Conservation (phyloP, 2,329 filamentous ascomycete genomes). For the Cytospora leucostoma region DNA sequence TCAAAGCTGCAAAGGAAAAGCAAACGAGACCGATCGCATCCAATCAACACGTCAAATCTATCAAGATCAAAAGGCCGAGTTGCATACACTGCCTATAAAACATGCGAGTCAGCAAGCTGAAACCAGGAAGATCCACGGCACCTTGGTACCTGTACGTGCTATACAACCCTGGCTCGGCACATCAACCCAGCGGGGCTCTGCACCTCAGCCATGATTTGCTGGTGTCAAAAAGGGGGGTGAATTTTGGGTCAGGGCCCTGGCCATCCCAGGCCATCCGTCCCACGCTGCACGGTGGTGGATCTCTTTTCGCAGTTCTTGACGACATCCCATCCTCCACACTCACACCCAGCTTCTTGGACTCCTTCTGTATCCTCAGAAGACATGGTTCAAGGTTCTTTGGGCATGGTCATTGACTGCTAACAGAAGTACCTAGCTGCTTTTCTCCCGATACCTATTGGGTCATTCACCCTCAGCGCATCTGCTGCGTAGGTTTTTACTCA, state of each 20-base stretch:
- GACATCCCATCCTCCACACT: conserved; percentile 37
- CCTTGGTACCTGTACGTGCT: conserved; percentile 18
- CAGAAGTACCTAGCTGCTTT: conserved; percentile 30
- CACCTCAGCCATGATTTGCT: conserved; percentile 22
- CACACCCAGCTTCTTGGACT: conserved; percentile 27
- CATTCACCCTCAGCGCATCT: conserved; percentile 26
- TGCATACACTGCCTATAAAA: conserved; percentile 21
- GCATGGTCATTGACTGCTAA: conserved; percentile 31
- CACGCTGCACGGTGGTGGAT: conserved; percentile 25
- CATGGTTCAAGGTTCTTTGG: conserved; percentile 46
- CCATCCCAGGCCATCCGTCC: conserved; percentile 17
- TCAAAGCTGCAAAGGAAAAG: conserved; percentile 11
- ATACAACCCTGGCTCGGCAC: conserved; percentile 21
- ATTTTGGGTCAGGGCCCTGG: conserved; percentile 22
- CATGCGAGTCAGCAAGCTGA: conserved; percentile 30
- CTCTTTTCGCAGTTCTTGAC: conserved; percentile 34
- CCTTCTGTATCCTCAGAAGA: conserved; percentile 34
- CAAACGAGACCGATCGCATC: conserved; percentile 10
- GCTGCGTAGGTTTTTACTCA: conserved; percentile 21
- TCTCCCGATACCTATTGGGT: conserved; percentile 13
- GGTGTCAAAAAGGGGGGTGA: conserved; percentile 14
- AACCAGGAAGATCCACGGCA: conserved; percentile 28
- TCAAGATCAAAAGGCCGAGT: conserved; percentile 4
- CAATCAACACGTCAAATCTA: conserved; percentile 9
- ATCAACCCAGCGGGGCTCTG: conserved; percentile 18